Evolutionary conservation across 2,329 filamentous ascomycete genomes (phyloP).

Genomic region (Verticillium zaregamsianum): DNA sequence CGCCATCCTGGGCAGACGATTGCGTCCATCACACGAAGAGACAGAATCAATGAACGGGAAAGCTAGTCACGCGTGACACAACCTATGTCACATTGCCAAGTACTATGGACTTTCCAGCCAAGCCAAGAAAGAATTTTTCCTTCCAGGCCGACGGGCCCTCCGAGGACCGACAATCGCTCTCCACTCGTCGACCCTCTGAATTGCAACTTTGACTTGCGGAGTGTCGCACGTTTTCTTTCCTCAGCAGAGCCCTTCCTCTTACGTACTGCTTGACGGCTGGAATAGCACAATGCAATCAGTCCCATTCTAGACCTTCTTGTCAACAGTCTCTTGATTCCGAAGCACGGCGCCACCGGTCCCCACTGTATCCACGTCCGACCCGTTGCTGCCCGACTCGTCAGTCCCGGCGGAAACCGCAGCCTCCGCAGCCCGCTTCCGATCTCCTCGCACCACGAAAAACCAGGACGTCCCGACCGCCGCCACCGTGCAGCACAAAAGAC

Average conservation of each 20-base stretch:
- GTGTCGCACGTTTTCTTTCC: neutral
- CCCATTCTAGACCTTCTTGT: neutral
- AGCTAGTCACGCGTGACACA: neutral
- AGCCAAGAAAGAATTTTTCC: neutral
- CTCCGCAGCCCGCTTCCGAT: slow-evolving; percentile 1
- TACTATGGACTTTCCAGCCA: neutral
- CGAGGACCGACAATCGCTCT: neutral
- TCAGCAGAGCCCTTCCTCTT: neutral
- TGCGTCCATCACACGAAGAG: too few species aligned
- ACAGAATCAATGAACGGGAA: too few species aligned
- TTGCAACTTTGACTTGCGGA: neutral
- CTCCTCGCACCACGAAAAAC: slow-evolving; percentile 15
- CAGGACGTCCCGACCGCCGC: slow-evolving; percentile 14
- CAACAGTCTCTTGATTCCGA: neutral
- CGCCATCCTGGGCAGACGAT: too few species aligned
- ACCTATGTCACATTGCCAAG: neutral
- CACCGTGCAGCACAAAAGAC: slow-evolving; percentile 23
- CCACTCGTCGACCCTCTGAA: neutral
- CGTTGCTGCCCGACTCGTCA: neutral
- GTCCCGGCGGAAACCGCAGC: neutral
- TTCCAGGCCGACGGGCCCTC: neutral
- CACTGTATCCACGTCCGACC: neutral
- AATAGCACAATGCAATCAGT: neutral
- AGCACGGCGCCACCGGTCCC: neutral
- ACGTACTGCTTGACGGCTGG: neutral